Conservation (phyloP, 768 basidiomycete species). For the Boletus sp. region DNA sequence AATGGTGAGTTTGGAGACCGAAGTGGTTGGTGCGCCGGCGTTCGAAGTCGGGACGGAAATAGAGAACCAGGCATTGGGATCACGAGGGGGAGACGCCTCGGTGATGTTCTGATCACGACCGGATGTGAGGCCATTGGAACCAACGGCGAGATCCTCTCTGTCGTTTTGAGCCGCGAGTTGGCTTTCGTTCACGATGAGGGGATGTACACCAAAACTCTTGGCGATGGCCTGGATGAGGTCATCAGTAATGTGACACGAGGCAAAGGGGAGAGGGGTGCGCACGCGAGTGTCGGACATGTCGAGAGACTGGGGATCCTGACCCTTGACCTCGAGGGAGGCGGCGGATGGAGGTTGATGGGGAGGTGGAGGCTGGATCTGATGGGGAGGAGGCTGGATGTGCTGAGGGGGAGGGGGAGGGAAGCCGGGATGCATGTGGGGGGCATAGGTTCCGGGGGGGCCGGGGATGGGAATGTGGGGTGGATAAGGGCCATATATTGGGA, state of each 20-base stretch:
- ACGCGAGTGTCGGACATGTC: constrained; percentile 74
- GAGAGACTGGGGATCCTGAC: constrained; percentile 74
- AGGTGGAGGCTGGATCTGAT: constrained; percentile 33
- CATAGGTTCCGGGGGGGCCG: constrained; percentile 43
- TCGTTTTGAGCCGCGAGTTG: constrained; percentile 51
- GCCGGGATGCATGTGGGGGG: constrained; percentile 57
- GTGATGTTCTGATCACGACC: constrained; percentile 61
- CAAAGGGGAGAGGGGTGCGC: neutral
- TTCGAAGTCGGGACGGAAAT: constrained; percentile 51
- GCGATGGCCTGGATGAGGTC: constrained; percentile 52
- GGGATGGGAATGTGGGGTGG: constrained; percentile 42
- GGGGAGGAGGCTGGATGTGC: constrained; percentile 35
- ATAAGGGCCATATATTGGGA: constrained; percentile 42
- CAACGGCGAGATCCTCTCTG: constrained; percentile 75
- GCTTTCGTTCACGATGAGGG: constrained; percentile 63
- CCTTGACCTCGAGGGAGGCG: constrained; percentile 48
- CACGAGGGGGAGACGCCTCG: constrained; percentile 55
- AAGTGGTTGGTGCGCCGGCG: constrained; percentile 14
- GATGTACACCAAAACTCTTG: constrained; percentile 74
- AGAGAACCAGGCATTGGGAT: constrained; percentile 58
- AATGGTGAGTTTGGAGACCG: constrained; percentile 37
- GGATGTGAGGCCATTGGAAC: constrained; percentile 64
- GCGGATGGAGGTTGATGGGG: constrained; percentile 13
- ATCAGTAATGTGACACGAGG: constrained; percentile 1
- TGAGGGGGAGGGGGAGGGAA: constrained; percentile 50